Base-by-base conservation (phyloP, 345 rosid species). In the Dipteronia dyeriana region DNA sequence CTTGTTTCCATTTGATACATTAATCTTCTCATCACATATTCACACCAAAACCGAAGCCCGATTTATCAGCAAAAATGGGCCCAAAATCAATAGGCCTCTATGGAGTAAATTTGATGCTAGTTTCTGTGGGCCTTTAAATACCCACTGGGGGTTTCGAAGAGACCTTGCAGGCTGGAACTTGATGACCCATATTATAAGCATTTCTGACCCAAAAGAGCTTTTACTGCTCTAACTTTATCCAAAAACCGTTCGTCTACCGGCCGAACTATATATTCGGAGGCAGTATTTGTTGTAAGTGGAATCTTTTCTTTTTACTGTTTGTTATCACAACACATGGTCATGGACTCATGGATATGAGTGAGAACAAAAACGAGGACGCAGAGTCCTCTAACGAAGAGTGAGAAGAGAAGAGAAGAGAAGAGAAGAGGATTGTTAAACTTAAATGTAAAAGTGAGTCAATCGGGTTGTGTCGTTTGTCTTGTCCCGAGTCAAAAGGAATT, bases 1-100 rank as follows among this genome's bases (percentile, higher is more conserved):
- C 75, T 70, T 77, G 80, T 62, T 62, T 22, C 13, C 26, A 23
- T 61, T 23, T 25, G 13, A 20, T 17, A 41, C 56, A 8, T 12
- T 3, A 31, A 31, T 31, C 38, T 31, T 4, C 38, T 31, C 5
- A 31, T 31, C 38, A 31, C 38, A 31, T 1, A 26, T 26, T 26
- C 26, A 26, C 26, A 26, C 26, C 5, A 3, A 31, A 31, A 31
- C 38, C 38, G 4, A 3, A 31, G 38, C 38, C 38, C 4, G 38
- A 31, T 31, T 31, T 4, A 31, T 31, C 38, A 31, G 38, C 38
- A 31, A 31, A 4, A 31, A 31, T 31, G 19, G 47, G 54, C 17
- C 54, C 13, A 19, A 41, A 10, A 9, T 4, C 71, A 43, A 43
- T 4, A 43, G 54, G 17, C 31, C 1, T 20, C 5, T 7, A 41